A percentile compares a stretch with the other conserved stretches of the same genome.
phyloP scores from a whole-genome alignment of 768 basidiomycete species.

The Xerocomellus amylosporus region DNA sequence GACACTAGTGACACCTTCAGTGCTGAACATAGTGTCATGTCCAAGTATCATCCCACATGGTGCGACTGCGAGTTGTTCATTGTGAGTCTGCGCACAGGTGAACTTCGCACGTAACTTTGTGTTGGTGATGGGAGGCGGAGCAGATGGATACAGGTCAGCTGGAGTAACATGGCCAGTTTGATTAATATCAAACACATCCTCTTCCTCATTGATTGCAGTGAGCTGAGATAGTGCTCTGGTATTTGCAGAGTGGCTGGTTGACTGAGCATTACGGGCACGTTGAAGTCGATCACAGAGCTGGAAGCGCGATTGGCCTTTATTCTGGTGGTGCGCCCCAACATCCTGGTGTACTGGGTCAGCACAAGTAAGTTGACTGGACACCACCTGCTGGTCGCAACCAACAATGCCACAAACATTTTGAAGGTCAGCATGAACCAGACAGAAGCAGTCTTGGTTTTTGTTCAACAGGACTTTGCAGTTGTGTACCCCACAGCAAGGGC shows the following conservation, averaged over 20 bases:
- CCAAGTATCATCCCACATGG: constrained; percentile 3
- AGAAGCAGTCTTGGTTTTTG: neutral
- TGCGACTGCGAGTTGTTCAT: constrained; percentile 1
- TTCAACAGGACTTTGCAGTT: neutral
- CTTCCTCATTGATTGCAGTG: neutral
- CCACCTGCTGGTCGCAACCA: neutral
- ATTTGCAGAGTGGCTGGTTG: neutral
- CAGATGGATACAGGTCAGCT: too few relatives aligned
- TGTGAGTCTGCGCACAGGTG: neutral
- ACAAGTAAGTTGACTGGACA: neutral
- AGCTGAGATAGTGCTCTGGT: neutral
- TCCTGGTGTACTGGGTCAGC: neutral
- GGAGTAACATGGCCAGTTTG: neutral
- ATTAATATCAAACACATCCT: neutral
- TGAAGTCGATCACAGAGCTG: neutral
- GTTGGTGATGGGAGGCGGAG: neutral
- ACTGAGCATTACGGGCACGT: neutral
- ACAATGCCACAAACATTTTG: neutral
- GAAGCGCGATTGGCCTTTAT: constrained; percentile 1
- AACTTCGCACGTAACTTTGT: neutral
- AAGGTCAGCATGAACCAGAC: neutral
- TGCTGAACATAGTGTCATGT: neutral
- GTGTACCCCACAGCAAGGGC: neutral
- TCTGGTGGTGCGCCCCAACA: neutral
- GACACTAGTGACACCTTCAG: neutral